phyloP scores from a whole-genome alignment of 495 filamentous ascomycete species.

The Viridothelium virens region DNA sequence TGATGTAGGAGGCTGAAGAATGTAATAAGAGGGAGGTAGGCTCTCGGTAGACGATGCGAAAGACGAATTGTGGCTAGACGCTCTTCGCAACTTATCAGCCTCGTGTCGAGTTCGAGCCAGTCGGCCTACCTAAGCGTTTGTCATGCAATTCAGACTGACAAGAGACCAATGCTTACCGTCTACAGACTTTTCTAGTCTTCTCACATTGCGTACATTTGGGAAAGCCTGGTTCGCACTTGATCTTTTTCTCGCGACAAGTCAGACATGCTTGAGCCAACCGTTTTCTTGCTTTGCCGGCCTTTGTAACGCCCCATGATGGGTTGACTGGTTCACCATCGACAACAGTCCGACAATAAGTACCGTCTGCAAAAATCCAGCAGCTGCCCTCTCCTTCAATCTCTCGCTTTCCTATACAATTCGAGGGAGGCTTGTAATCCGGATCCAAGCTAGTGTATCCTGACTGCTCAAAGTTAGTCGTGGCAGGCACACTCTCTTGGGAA shows the following conservation, averaged over 20 bases:
- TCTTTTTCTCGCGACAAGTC: conserved; percentile 92
- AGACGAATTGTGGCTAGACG: not conserved
- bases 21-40: not conserved
- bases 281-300: conserved; percentile 85
- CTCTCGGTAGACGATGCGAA: not conserved
- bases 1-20: not conserved
- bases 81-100: not conserved
- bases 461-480: not conserved
- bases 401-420: not conserved
- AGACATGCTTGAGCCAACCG: conserved; percentile 81
- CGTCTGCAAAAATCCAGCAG: conserved; percentile 1
- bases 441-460: not conserved
- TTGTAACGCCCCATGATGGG: conserved; percentile 86
- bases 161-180: conserved; percentile 48
- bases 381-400: not conserved
- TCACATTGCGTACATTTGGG: conserved; percentile 84
- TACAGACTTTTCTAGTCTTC: conserved; percentile 76
- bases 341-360: not conserved
- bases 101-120: not conserved
- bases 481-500: not conserved
- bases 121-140: conserved; percentile 9
- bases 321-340: conserved; percentile 84
- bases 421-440: not conserved
- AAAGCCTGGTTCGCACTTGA: conserved; percentile 84
- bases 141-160: not conserved